Percentiles rank a stretch among this genome's conserved stretches.
phyloP scores from a whole-genome alignment of 2,329 filamentous ascomycete species.

The Hypocrella siamensis region DNA sequence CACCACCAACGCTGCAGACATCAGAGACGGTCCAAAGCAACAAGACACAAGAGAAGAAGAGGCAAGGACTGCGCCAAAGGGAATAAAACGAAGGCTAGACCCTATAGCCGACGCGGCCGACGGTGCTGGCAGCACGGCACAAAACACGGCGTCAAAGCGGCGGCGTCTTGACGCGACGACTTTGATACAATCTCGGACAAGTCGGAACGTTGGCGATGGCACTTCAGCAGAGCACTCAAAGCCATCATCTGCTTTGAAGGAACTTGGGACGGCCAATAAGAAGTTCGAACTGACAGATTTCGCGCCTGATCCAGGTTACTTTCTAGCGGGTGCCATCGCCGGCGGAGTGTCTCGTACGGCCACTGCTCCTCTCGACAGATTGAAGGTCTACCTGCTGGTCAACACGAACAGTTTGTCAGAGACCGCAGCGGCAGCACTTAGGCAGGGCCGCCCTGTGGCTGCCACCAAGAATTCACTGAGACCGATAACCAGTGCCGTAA shows the following conservation, averaged over 20 bases:
- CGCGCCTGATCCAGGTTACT: slow-evolving; percentile 89
- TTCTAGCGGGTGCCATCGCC: slow-evolving; percentile 85
- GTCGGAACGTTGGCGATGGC: slow-evolving; percentile 17
- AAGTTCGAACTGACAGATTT: slow-evolving; percentile 46
- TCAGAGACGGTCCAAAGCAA: neutral
- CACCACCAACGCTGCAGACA: neutral
- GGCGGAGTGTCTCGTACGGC: slow-evolving; percentile 90
- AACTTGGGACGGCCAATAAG: slow-evolving; percentile 17
- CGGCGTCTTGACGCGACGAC: slow-evolving; percentile 9
- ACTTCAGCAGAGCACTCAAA: slow-evolving; percentile 12
- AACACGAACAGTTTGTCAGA: slow-evolving; percentile 45
- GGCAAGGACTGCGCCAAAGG: slow-evolving; percentile 1
- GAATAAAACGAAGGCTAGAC: slow-evolving; percentile 6
- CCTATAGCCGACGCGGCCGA: slow-evolving; percentile 2
- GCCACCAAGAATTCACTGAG: slow-evolving; percentile 50
- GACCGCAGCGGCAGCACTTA: slow-evolving; percentile 48
- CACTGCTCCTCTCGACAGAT: slow-evolving; percentile 86
- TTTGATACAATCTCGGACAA: slow-evolving; percentile 7
- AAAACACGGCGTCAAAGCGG: slow-evolving; percentile 10
- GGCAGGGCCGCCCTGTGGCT: slow-evolving; percentile 49
- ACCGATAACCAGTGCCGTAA: slow-evolving; percentile 58
- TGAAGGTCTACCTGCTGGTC: slow-evolving; percentile 95
- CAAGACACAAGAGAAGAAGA: neutral
- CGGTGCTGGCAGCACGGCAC: slow-evolving; percentile 8
- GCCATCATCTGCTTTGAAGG: slow-evolving; percentile 17